phyloP scores from a whole-genome alignment of 192 early-diverging fungal species.

The Lobosporangium transversale region DNA sequence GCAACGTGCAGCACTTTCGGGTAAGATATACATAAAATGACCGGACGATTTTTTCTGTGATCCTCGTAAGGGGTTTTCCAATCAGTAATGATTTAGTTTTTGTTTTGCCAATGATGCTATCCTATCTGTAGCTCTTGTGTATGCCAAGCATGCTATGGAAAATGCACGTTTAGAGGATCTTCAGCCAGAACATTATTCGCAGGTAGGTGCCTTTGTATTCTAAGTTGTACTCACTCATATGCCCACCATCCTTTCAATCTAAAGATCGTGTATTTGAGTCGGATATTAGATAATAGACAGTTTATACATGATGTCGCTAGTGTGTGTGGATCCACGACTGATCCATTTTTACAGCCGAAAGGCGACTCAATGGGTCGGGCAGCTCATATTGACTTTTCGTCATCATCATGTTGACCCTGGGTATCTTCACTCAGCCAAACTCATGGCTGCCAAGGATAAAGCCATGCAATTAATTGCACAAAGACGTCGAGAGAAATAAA shows the following conservation, averaged over 20 bases:
- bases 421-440: slow-evolving; percentile 4
- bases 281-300: slow-evolving; percentile 17
- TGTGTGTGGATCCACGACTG: slow-evolving; percentile 7
- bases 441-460: slow-evolving; percentile 14
- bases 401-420: background rate
- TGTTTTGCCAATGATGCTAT: no score
- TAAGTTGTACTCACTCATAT: no score
- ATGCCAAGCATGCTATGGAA: slow-evolving; percentile 4
- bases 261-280: background rate
- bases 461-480: slow-evolving; percentile 15
- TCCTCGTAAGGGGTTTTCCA: no score
- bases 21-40: slow-evolving; percentile 4
- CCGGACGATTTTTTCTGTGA: no score
- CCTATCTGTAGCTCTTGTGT: slow-evolving; percentile 1
- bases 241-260: no score
- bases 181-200: slow-evolving; percentile 6
- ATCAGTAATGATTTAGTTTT: no score
- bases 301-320: slow-evolving; percentile 24
- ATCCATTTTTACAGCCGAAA: slow-evolving; percentile 27
- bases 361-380: slow-evolving; percentile 15
- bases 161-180: background rate
- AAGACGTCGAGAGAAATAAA: background rate
- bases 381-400: slow-evolving; percentile 11
- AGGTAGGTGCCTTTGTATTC: no score
- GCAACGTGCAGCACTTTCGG: slow-evolving; percentile 18